A percentile compares a stretch with the other conserved stretches of the same genome.
Conservation (phyloP, 176 grass and related monocot genomes). For the Musa schizocarpa region DNA sequence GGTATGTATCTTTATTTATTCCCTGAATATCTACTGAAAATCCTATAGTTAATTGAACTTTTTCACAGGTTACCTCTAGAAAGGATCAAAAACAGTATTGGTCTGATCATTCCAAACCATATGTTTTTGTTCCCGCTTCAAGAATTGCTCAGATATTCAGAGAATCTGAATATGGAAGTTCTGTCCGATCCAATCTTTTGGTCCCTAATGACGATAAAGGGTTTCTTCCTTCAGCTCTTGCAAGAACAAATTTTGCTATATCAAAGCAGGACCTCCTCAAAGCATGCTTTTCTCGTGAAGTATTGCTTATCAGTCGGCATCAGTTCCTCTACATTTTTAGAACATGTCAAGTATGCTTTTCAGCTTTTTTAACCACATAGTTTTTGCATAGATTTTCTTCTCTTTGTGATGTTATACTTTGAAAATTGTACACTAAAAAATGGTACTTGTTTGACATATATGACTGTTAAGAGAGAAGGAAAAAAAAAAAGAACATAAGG, state of each 20-base stretch:
- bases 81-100: conserved; percentile 79
- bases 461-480: too few relatives aligned
- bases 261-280: conserved; percentile 47
- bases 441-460: too few relatives aligned
- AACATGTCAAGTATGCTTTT: conserved; percentile 48
- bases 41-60: conserved; percentile 8
- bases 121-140: conserved; percentile 39
- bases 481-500: too few relatives aligned
- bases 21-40: background rate
- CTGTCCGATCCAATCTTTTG: conserved; percentile 15
- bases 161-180: conserved; percentile 42
- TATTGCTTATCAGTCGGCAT: conserved; percentile 52
- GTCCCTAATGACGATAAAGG: conserved; percentile 15
- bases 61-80: conserved; percentile 48
- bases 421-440: too few relatives aligned
- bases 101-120: conserved; percentile 38
- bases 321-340: conserved; percentile 63
- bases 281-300: conserved; percentile 52
- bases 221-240: conserved; percentile 27
- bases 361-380: background rate
- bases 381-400: background rate
- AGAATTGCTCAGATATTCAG: conserved; percentile 43
- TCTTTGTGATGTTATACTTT: too few relatives aligned
- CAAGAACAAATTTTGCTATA: conserved; percentile 53
- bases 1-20: conserved; percentile 17